phyloP scores from a whole-genome alignment of 768 basidiomycete genomes.

The Suillus spraguei region DNA sequence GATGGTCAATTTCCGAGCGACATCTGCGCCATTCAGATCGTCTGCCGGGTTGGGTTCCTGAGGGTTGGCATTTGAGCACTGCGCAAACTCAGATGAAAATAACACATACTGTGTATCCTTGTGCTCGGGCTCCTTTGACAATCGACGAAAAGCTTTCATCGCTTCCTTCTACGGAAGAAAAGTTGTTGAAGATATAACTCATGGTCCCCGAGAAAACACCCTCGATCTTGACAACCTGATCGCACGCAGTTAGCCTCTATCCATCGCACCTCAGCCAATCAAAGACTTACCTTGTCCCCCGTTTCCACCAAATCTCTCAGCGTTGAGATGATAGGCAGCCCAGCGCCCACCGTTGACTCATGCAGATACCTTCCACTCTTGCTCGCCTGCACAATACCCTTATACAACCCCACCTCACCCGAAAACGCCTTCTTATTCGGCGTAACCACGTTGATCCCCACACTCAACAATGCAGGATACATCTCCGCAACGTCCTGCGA shows the following conservation, averaged over 20 bases:
- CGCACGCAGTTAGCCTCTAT: conserved; percentile 1
- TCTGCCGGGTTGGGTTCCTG: conserved; percentile 98
- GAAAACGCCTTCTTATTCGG: conserved; percentile 99
- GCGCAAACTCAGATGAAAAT: neutral
- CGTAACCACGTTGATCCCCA: conserved; percentile 87
- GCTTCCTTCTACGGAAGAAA: conserved; percentile 64
- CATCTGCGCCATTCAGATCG: conserved; percentile 95
- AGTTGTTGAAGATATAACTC: conserved; percentile 99
- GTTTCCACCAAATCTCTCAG: conserved; percentile 90
- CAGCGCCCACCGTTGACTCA: conserved; percentile 95
- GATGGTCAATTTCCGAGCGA: conserved; percentile 96
- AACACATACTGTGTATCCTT: conserved; percentile 84
- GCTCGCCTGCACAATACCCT: conserved; percentile 61
- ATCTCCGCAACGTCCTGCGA: conserved; percentile 76
- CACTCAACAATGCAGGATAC: conserved; percentile 79
- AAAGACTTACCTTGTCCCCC: conserved; percentile 78
- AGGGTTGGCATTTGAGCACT: neutral
- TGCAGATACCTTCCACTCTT: conserved; percentile 71
- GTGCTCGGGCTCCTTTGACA: conserved; percentile 84
- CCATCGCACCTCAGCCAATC: conserved; percentile 3
- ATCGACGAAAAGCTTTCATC: conserved; percentile 87
- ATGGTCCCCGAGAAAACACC: conserved; percentile 98
- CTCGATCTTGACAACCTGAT: conserved; percentile 85
- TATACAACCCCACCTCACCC: conserved; percentile 65
- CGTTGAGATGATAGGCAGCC: conserved; percentile 89